Evolutionary conservation across 2,329 filamentous ascomycete species (phyloP).

Genomic region (Sporothrix euskadiensis): DNA sequence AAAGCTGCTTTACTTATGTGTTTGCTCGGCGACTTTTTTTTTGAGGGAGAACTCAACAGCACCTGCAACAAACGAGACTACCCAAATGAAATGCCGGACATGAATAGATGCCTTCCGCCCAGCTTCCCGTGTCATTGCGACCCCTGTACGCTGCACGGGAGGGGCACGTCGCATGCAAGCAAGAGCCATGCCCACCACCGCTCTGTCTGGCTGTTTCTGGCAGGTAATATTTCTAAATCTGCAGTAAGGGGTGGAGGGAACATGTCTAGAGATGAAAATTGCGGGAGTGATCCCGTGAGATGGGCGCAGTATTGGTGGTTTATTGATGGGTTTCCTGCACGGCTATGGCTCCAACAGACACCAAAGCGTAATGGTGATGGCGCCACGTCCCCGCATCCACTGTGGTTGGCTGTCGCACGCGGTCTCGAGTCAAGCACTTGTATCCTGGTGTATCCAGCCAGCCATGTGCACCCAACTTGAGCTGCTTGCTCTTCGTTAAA

Average conservation of each 20-base stretch:
- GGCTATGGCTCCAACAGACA: not conserved
- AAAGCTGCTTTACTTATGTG: too few relatives aligned
- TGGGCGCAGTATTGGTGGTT: not conserved
- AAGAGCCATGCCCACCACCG: not conserved
- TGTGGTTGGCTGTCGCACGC: not conserved
- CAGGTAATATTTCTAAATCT: not conserved
- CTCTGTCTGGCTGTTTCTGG: not conserved
- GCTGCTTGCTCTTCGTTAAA: too few relatives aligned
- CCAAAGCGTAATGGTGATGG: not conserved
- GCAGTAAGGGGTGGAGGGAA: not conserved
- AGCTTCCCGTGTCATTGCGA: not conserved
- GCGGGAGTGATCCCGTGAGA: not conserved
- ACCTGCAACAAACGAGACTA: too few relatives aligned
- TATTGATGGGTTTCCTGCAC: not conserved
- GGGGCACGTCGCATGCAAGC: not conserved
- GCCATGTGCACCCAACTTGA: too few relatives aligned
- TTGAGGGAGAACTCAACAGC: too few relatives aligned
- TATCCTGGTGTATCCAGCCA: too few relatives aligned
- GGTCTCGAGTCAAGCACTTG: not conserved
- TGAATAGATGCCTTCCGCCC: not conserved
- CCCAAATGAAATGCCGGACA: not conserved
- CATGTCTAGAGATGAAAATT: not conserved
- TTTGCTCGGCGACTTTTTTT: too few relatives aligned
- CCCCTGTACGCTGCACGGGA: not conserved
- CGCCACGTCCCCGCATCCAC: not conserved